phyloP scores from a whole-genome alignment of 345 rosid species.

The Cochlearia excelsa region DNA sequence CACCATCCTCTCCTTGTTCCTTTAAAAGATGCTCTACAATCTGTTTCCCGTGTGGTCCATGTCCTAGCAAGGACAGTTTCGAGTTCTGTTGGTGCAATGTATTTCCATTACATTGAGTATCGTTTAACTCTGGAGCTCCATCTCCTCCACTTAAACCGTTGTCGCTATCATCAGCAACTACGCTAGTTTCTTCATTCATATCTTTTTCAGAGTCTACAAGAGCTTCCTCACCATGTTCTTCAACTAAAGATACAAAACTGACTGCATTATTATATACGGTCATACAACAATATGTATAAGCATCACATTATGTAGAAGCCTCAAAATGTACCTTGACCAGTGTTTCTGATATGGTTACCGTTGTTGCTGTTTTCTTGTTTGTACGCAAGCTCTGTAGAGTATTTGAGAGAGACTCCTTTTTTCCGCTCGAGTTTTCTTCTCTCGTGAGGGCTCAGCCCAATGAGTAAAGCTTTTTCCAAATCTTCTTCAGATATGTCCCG shows the following conservation, averaged over 20 bases:
- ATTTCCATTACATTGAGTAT: constrained; percentile 35
- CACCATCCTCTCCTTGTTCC: constrained; percentile 72
- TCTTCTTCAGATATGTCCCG: constrained; percentile 76
- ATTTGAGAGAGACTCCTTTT: constrained; percentile 50
- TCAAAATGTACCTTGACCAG: constrained; percentile 16
- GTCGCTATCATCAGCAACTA: constrained; percentile 30
- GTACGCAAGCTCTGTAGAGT: constrained; percentile 26
- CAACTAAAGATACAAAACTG: constrained; percentile 24
- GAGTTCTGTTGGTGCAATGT: constrained; percentile 44
- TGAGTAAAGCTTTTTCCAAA: constrained; percentile 77
- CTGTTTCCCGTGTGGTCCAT: constrained; percentile 93
- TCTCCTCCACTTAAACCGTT: constrained; percentile 34
- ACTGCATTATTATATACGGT: neutral
- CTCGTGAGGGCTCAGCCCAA: constrained; percentile 91
- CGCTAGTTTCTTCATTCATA: constrained; percentile 30
- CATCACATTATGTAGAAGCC: neutral
- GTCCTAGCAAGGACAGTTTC: constrained; percentile 80
- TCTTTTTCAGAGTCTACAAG: constrained; percentile 15
- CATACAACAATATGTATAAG: constrained; percentile 17
- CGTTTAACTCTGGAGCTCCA: constrained; percentile 30
- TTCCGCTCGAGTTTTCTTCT: constrained; percentile 66
- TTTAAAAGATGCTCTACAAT: constrained; percentile 65
- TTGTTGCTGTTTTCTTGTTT: constrained; percentile 33
- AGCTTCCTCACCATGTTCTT: constrained; percentile 19
- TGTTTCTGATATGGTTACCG: constrained; percentile 19